Percentiles rank a stretch among this genome's conserved stretches.
Conservation (phyloP, 2,329 filamentous ascomycete species). For the Exophiala oligosperma region DNA sequence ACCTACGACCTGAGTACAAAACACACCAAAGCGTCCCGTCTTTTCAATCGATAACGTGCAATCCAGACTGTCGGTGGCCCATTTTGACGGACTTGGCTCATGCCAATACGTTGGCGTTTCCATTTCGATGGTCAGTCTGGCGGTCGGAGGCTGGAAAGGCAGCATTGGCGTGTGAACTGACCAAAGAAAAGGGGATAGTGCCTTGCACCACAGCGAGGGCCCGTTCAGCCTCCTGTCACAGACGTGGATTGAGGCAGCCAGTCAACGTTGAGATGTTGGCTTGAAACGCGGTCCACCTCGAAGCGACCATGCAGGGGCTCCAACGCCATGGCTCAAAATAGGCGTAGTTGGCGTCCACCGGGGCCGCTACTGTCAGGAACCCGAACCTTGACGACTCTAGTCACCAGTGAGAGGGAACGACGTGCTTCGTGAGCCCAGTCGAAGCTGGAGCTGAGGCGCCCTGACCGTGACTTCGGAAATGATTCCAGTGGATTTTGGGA, state of each 20-base stretch:
- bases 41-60: conserved; percentile 8
- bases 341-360: conserved; percentile 1
- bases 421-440: background rate
- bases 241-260: background rate
- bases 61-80: too few relatives aligned
- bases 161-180: background rate
- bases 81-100: too few relatives aligned
- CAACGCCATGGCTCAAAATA: background rate
- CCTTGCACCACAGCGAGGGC: background rate
- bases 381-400: conserved; percentile 11
- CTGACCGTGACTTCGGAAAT: background rate
- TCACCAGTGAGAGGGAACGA: background rate
- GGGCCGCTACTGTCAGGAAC: conserved; percentile 22
- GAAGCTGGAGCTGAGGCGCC: background rate
- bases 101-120: background rate
- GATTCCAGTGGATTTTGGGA: background rate
- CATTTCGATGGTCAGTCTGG: background rate
- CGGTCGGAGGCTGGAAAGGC: background rate
- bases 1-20: background rate
- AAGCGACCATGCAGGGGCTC: conserved; percentile 10
- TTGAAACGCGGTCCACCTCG: conserved; percentile 5
- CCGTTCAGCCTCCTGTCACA: conserved; percentile 8
- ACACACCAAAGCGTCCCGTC: background rate
- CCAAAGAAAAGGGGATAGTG: background rate
- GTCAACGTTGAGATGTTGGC: conserved; percentile 4